Percentiles rank a stretch among this genome's conserved stretches.
phyloP scores from a whole-genome alignment of 305 asterid genomes.

The Fraxinus baroniana region DNA sequence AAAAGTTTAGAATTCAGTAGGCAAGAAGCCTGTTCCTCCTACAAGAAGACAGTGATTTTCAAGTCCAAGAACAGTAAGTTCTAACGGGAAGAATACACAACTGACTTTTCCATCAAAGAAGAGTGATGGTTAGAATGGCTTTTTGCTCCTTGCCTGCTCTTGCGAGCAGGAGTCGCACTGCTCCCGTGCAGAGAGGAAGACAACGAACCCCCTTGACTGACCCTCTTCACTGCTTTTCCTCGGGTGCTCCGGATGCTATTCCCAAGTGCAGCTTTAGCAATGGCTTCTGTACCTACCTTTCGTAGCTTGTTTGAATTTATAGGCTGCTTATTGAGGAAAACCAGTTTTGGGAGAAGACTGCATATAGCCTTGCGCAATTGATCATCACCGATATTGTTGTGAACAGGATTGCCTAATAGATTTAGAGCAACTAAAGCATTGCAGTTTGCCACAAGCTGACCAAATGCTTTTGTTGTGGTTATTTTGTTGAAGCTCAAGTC shows the following conservation, averaged over 20 bases:
- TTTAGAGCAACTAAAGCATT: conserved; percentile 63
- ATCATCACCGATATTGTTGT: conserved; percentile 63
- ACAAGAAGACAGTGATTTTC: background rate
- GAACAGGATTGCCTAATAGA: conserved; percentile 74
- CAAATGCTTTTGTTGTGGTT: conserved; percentile 73
- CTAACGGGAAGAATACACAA: conserved; percentile 14
- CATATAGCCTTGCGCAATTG: conserved; percentile 57
- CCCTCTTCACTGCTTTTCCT: conserved; percentile 45
- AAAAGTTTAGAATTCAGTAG: background rate
- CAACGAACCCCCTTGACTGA: conserved; percentile 32
- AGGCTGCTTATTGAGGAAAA: conserved; percentile 63
- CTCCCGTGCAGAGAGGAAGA: conserved; percentile 36
- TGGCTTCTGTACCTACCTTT: conserved; percentile 45
- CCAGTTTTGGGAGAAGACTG: conserved; percentile 65
- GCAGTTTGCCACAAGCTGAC: conserved; percentile 85
- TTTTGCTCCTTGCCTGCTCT: conserved; percentile 44
- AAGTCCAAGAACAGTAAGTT: background rate
- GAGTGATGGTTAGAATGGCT: conserved; percentile 33
- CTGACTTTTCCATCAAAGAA: conserved; percentile 37
- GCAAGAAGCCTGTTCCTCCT: background rate
- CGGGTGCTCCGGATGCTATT: conserved; percentile 31
- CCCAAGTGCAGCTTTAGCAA: conserved; percentile 62
- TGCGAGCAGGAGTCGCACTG: conserved; percentile 36
- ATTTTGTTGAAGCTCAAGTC: conserved; percentile 84
- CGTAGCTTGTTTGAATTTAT: conserved; percentile 58